A percentile compares a stretch with the other conserved stretches of the same genome.
Conservation (phyloP, 2,329 filamentous ascomycete genomes). For the Apiospora kogelbergensis region DNA sequence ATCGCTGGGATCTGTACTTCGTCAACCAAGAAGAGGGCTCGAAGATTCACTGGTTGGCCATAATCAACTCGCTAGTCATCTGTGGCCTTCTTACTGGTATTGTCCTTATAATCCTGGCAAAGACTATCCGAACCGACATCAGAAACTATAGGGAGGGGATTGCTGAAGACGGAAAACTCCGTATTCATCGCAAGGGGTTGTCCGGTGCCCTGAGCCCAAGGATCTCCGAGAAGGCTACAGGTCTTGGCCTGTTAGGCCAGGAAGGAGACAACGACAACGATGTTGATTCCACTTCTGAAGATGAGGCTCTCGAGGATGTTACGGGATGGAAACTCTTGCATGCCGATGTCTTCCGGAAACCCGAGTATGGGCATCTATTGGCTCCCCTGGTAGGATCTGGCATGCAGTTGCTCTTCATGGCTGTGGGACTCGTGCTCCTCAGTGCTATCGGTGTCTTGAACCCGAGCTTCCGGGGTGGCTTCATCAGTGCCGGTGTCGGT, state of each 20-base stretch:
- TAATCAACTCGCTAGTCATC: conserved; percentile 84
- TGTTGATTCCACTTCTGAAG: conserved; percentile 62
- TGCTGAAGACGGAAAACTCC: conserved; percentile 65
- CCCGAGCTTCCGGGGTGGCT: conserved; percentile 86
- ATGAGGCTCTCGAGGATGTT: conserved; percentile 74
- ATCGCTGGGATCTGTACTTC: conserved; percentile 88
- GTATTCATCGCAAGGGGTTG: conserved; percentile 48
- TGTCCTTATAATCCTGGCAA: conserved; percentile 77
- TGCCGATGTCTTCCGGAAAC: conserved; percentile 82
- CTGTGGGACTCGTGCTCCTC: conserved; percentile 67
- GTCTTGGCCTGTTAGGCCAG: conserved; percentile 59
- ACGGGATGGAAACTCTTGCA: conserved; percentile 89
- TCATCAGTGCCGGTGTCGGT: conserved; percentile 79
- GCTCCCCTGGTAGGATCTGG: conserved; percentile 83
- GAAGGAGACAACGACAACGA: conserved; percentile 52
- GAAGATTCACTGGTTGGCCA: conserved; percentile 84
- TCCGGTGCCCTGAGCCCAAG: conserved; percentile 43
- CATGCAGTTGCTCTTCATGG: conserved; percentile 84
- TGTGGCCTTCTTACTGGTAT: conserved; percentile 75
- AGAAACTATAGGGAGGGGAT: conserved; percentile 68
- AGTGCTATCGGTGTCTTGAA: conserved; percentile 79
- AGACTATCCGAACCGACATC: conserved; percentile 77
- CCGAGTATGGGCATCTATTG: conserved; percentile 68
- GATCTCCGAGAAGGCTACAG: conserved; percentile 47
- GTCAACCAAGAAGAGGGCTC: conserved; percentile 81